Conservation (phyloP, 208 protist species). For the Crithidia acanthocephali region DNA sequence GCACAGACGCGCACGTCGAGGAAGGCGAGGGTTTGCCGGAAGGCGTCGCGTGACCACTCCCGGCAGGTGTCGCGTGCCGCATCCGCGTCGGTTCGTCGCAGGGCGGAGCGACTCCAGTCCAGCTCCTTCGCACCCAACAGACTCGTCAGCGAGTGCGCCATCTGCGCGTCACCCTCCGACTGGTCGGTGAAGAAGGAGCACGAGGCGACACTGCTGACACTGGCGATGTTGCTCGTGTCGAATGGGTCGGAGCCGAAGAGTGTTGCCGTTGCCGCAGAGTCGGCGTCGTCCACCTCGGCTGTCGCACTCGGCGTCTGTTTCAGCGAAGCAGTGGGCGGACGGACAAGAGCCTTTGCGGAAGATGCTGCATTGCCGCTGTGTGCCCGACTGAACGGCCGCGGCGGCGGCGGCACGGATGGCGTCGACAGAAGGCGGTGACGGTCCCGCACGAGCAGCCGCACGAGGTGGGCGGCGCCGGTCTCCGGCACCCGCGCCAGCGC, state of each 20-base stretch:
- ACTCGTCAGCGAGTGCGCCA: conserved; percentile 24
- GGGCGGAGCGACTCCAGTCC: conserved; percentile 31
- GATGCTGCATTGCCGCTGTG: not conserved
- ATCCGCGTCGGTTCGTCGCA: conserved; percentile 29
- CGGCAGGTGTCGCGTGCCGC: conserved; percentile 18
- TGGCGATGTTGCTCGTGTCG: conserved; percentile 18
- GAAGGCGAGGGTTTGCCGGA: conserved; percentile 50
- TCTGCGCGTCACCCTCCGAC: not conserved
- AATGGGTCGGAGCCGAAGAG: conserved; percentile 21
- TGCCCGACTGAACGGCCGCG: not conserved
- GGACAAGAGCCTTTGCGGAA: not conserved
- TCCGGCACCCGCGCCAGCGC: conserved; percentile 44
- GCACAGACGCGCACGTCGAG: conserved; percentile 68
- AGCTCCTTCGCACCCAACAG: conserved; percentile 27
- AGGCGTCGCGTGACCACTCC: conserved; percentile 63
- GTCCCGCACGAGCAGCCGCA: conserved; percentile 54
- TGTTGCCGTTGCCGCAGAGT: conserved; percentile 16
- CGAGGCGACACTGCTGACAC: conserved; percentile 26
- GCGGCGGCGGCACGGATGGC: not conserved
- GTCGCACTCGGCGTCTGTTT: not conserved
- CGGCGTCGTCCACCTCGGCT: conserved; percentile 5
- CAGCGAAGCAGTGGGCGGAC: not conserved
- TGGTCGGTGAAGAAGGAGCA: conserved; percentile 18
- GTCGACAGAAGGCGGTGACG: conserved; percentile 13
- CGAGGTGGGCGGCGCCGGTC: conserved; percentile 50